Evolutionary conservation across 768 basidiomycete genomes (phyloP).

Genomic region (Tulasnella calospora): DNA sequence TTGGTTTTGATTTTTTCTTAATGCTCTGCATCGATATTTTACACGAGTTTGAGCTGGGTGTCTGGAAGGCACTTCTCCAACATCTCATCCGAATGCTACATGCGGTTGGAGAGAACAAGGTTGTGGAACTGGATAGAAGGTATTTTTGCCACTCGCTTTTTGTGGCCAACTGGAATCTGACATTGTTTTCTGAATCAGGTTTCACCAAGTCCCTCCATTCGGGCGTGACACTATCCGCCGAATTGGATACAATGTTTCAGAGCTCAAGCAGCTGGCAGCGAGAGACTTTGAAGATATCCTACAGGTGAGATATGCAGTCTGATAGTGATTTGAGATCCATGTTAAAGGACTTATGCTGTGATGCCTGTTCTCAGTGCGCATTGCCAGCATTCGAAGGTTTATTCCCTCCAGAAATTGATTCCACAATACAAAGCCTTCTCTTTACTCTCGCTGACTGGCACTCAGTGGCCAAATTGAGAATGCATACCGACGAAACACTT

Average conservation of each 20-base stretch:
- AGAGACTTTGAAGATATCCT: constrained; percentile 34
- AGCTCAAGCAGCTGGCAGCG: constrained; percentile 19
- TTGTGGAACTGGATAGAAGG: background rate
- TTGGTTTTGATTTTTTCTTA: constrained; percentile 33
- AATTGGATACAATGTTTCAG: constrained; percentile 10
- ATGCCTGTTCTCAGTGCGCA: constrained; percentile 15
- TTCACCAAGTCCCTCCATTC: background rate
- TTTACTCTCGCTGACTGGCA: constrained; percentile 19
- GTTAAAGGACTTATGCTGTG: background rate
- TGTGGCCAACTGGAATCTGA: too few relatives aligned
- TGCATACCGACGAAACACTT: constrained; percentile 20
- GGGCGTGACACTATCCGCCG: constrained; percentile 17
- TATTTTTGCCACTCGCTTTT: background rate
- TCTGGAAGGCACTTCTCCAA: constrained; percentile 39
- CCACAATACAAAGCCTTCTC: constrained; percentile 2
- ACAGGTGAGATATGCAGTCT: constrained; percentile 25
- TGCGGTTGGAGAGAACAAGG: background rate
- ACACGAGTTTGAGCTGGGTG: constrained; percentile 43
- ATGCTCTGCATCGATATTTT: constrained; percentile 39
- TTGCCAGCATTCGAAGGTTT: constrained; percentile 25
- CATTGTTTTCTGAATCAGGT: background rate
- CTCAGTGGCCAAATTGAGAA: constrained; percentile 19
- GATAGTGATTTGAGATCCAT: too few relatives aligned
- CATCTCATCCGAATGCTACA: constrained; percentile 36
- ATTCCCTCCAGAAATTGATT: constrained; percentile 8